phyloP scores from a whole-genome alignment of 1,284 basidiomycete species.

The Malassezia slooffiae region DNA sequence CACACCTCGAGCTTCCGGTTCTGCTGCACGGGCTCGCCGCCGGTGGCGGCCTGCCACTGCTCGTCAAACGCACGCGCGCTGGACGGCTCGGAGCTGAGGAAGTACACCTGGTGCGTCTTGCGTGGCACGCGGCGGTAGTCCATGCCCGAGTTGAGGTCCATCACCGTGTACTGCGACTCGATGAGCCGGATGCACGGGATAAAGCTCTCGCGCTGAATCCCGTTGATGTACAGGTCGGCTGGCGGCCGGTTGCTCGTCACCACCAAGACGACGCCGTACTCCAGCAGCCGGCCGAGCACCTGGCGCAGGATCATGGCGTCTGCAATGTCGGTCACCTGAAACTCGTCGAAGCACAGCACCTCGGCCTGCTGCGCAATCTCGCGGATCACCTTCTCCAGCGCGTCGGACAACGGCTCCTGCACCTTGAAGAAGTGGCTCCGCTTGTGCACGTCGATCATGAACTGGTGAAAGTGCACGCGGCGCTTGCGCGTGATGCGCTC shows the following conservation, averaged over 20 bases:
- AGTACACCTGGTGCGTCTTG: slow-evolving; percentile 76
- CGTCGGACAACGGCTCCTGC: slow-evolving; percentile 52
- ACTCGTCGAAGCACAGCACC: slow-evolving; percentile 94
- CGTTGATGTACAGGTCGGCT: slow-evolving; percentile 95
- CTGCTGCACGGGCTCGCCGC: slow-evolving; percentile 54
- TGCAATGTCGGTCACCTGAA: slow-evolving; percentile 96
- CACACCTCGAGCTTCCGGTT: slow-evolving; percentile 68
- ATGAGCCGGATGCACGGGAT: slow-evolving; percentile 88
- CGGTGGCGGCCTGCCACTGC: slow-evolving; percentile 64
- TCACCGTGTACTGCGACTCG: slow-evolving; percentile 72
- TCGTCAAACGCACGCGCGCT: slow-evolving; percentile 65
- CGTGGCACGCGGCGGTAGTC: slow-evolving; percentile 52
- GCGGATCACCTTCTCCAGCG: slow-evolving; percentile 74
- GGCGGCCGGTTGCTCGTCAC: slow-evolving; percentile 98
- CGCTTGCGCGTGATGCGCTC: slow-evolving; percentile 61
- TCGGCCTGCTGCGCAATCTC: slow-evolving; percentile 61
- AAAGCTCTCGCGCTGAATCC: slow-evolving; percentile 93
- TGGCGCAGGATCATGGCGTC: slow-evolving; percentile 95
- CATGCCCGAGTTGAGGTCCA: slow-evolving; percentile 85
- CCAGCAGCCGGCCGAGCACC: slow-evolving; percentile 70
- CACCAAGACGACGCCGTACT: slow-evolving; percentile 80
- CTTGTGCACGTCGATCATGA: slow-evolving; percentile 98
- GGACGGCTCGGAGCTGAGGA: slow-evolving; percentile 61
- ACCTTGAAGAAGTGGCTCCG: slow-evolving; percentile 60
- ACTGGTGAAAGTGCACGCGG: slow-evolving; percentile 74